Percentiles rank a stretch among this genome's conserved stretches.
phyloP scores from a whole-genome alignment of 2,329 filamentous ascomycete species.

The Diaporthe sp. region DNA sequence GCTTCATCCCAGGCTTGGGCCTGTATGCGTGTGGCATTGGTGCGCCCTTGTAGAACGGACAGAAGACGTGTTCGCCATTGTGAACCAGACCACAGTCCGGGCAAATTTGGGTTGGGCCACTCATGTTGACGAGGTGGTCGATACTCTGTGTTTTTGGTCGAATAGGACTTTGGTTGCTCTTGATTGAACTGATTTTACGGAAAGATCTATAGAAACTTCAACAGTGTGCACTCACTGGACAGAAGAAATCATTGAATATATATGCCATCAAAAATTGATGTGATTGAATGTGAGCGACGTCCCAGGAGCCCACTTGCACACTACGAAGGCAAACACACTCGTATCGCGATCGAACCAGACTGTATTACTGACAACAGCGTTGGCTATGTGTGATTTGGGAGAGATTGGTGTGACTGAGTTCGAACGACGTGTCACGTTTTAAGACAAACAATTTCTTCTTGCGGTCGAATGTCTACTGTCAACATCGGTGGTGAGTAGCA shows the following conservation, averaged over 20 bases:
- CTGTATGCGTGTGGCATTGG: background rate
- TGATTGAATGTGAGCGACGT: background rate
- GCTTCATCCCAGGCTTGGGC: slow-evolving; percentile 6
- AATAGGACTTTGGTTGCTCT: background rate
- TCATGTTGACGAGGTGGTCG: slow-evolving; percentile 3
- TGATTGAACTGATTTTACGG: too few species aligned
- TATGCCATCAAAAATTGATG: background rate
- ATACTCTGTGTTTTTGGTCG: background rate
- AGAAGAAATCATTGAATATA: background rate
- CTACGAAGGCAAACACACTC: background rate
- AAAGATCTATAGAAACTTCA: too few species aligned
- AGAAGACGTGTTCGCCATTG: slow-evolving; percentile 27
- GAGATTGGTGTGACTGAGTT: background rate
- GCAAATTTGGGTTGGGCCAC: slow-evolving; percentile 11
- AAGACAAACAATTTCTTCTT: background rate
- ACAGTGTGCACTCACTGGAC: background rate
- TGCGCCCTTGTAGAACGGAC: background rate
- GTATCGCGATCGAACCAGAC: background rate
- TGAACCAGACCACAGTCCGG: slow-evolving; percentile 29
- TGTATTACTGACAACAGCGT: background rate
- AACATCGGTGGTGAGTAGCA: background rate
- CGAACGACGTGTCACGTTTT: background rate
- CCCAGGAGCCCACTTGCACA: background rate
- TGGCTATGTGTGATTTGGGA: background rate
- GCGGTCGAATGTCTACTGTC: background rate